Base-by-base conservation (phyloP, 2,329 filamentous ascomycete species). In the Mariannaea elegans region DNA sequence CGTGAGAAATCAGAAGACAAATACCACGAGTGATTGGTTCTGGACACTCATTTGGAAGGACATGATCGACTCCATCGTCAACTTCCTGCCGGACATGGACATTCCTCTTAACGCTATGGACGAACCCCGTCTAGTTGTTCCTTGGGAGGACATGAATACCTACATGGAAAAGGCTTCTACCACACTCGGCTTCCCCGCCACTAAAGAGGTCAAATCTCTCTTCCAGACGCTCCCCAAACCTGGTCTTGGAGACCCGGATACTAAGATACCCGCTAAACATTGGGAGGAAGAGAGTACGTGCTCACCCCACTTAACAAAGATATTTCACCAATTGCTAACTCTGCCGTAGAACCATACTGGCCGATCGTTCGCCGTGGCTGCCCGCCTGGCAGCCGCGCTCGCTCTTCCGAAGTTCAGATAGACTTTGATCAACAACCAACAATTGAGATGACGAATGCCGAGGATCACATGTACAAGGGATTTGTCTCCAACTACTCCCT, bases 101-200 rank as follows among this genome's bases (percentile, higher is more conserved):
- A 81, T 90, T 58, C 82, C 88, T 0, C 79, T 90, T 59, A 91
- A 90, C 63, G 80, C 84, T 29, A 86, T 90, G 82, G 88, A 91
- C 65, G 87, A 90, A 69, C 88, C 88, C 36, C 80, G 88, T 23
- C 69, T 91, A 8, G 81, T 90, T 12, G 84, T 86, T 2, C 83
- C 87, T 3, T 89, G 83, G 81, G 87, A 90, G 68, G 82, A 86
- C 6, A 83, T 90, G 49, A 75, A 84, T 23, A 72, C 73, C 1
- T 81, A 84, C 56, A 80, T 91, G 75, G 72, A 77, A 44, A 80
- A 81, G 57, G 87, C 87, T 31, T 77, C 80, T 52, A 75, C 80
- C 62, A 82, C 78, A 8, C 76, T 80, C 42, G 73, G 72, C 14
- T 75, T 88, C 42, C 71, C 73, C 14, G 72, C 78, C 0, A 74